Evolutionary conservation across 352 stramenopile species (phyloP).

Genomic region (Phytophthora citricola): DNA sequence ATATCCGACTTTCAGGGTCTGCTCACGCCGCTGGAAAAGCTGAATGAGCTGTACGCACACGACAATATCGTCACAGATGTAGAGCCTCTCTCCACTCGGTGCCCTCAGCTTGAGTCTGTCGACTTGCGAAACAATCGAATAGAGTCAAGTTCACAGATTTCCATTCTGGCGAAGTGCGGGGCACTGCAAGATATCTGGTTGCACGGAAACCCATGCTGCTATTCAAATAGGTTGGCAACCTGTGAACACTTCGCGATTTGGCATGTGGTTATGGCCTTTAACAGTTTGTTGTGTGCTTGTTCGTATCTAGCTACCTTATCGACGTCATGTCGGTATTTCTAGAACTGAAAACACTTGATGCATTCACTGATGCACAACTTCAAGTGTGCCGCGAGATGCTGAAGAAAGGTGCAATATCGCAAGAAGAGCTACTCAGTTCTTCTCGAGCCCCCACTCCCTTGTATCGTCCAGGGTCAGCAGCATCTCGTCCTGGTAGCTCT

Average conservation of each 20-base stretch:
- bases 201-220: slow-evolving; percentile 70
- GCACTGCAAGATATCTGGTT: slow-evolving; percentile 72
- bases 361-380: slow-evolving; percentile 54
- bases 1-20: slow-evolving; percentile 53
- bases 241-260: not conserved
- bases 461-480: slow-evolving; percentile 31
- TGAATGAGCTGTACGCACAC: slow-evolving; percentile 78
- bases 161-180: slow-evolving; percentile 31
- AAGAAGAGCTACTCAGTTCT: slow-evolving; percentile 39
- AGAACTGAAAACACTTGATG: slow-evolving; percentile 70
- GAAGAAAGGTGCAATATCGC: slow-evolving; percentile 45
- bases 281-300: not conserved
- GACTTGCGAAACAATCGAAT: slow-evolving; percentile 73
- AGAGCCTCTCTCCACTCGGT: slow-evolving; percentile 35
- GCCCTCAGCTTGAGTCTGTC: slow-evolving; percentile 71
- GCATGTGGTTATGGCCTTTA: not conserved
- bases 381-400: slow-evolving; percentile 53
- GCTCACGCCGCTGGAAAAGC: slow-evolving; percentile 37
- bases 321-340: slow-evolving; percentile 52
- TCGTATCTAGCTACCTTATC: slow-evolving; percentile 55
- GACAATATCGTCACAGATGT: slow-evolving; percentile 58
- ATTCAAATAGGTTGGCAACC: slow-evolving; percentile 46
- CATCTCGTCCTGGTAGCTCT: slow-evolving; percentile 45
- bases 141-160: slow-evolving; percentile 29
- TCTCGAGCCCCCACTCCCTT: slow-evolving; percentile 49